Conservation (phyloP, 495 filamentous ascomycete species). For the Penicillium herquei region DNA sequence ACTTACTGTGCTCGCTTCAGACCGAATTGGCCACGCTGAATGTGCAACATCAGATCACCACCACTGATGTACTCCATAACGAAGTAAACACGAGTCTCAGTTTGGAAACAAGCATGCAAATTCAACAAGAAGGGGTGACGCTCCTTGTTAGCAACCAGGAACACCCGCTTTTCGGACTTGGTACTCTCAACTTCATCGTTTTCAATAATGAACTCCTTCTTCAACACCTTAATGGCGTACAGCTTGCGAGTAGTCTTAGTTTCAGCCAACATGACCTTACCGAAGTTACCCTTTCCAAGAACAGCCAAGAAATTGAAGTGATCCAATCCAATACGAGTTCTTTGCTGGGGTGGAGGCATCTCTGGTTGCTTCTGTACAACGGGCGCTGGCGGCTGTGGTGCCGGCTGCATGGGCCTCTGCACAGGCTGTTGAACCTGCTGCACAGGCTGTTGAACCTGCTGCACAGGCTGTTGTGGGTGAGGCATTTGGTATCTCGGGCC, state of each 20-base stretch:
- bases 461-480: slow-evolving; percentile 34
- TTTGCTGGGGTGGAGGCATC: slow-evolving; percentile 62
- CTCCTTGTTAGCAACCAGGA: slow-evolving; percentile 96
- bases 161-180: slow-evolving; percentile 94
- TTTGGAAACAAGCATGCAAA: slow-evolving; percentile 98
- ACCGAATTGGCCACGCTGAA: slow-evolving; percentile 94
- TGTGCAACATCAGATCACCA: slow-evolving; percentile 98
- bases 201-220: slow-evolving; percentile 99
- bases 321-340: slow-evolving; percentile 85
- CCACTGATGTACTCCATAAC: slow-evolving; percentile 99
- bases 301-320: slow-evolving; percentile 99
- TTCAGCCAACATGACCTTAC: slow-evolving; percentile 99
- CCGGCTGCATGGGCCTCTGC: slow-evolving; percentile 22
- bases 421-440: slow-evolving; percentile 25
- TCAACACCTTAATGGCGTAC: slow-evolving; percentile 98
- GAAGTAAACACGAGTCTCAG: slow-evolving; percentile 97
- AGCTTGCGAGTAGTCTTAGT: slow-evolving; percentile 88
- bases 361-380: slow-evolving; percentile 43
- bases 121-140: slow-evolving; percentile 95
- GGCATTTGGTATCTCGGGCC: slow-evolving; percentile 27
- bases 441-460: slow-evolving; percentile 31
- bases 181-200: slow-evolving; percentile 99
- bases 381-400: slow-evolving; percentile 42
- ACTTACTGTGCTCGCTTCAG: slow-evolving; percentile 93
- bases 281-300: slow-evolving; percentile 98